phyloP scores from a whole-genome alignment of 2,329 filamentous ascomycete genomes.

The Venturiaceae sp. region DNA sequence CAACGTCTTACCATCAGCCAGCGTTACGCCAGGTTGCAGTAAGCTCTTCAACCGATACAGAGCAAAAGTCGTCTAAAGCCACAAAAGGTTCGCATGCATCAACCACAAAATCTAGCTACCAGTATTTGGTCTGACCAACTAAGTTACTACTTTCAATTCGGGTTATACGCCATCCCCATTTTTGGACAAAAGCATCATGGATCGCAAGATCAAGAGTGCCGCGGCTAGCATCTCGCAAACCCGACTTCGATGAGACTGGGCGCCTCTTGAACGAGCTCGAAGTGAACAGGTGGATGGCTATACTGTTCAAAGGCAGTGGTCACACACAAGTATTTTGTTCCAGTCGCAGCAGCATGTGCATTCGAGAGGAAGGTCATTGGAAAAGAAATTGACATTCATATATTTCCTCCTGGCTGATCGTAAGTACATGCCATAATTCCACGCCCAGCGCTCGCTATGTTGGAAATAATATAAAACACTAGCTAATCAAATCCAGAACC shows the following conservation, averaged over 20 bases:
- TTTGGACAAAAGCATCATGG: slow-evolving; percentile 3
- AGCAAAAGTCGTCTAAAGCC: neutral
- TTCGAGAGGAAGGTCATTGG: neutral
- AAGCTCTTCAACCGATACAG: neutral
- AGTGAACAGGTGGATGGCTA: too few species aligned
- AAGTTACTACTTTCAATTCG: slow-evolving; percentile 1
- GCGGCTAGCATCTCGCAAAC: neutral
- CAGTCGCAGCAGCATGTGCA: too few species aligned
- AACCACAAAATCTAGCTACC: too few species aligned
- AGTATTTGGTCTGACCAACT: too few species aligned
- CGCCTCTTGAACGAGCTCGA: too few species aligned
- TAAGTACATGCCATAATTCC: neutral
- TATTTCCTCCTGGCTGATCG: neutral
- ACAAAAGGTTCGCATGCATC: too few species aligned
- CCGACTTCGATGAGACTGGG: neutral
- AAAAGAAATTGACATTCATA: neutral
- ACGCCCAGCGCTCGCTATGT: neutral
- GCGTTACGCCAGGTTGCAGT: neutral
- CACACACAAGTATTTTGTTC: too few species aligned
- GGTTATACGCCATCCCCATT: slow-evolving; percentile 3
- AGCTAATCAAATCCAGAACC: neutral
- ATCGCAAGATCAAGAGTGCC: slow-evolving; percentile 1
- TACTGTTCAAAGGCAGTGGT: too few species aligned
- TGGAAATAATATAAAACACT: neutral
- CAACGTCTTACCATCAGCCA: neutral